Base-by-base conservation (phyloP, 208 protist species). In the Trypanosoma brucei region DNA sequence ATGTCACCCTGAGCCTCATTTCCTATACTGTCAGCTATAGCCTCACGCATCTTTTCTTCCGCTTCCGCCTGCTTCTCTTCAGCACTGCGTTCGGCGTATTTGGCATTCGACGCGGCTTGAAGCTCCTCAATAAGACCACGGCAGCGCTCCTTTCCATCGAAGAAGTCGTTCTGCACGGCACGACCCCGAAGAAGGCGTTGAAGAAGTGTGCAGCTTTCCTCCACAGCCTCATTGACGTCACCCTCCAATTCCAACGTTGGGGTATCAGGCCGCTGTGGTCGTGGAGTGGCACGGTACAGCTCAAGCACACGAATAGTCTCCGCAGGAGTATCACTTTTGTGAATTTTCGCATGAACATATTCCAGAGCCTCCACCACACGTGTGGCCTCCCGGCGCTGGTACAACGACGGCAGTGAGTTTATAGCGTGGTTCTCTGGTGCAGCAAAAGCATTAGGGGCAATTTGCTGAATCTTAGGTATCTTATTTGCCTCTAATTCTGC, bases 81-180 rank as follows among this genome's bases (percentile, higher is more conserved):
- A 1, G 55, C 55, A 55, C 62, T 76, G 58, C 58, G 65, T 59
- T 93, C 78, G 30, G 78, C 81, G n/a, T 81, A 78, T 64, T 95
- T 92, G 8, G 88, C 90, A 55, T 86, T 83, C 13, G 84, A 92
- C 34, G 90, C 93, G 1, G 87, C 89, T 80, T 96, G 91, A 65
- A 97, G 68, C 65, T 97, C 93, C 55, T 88, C 81, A 50, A 97
- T 97, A 42, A 97, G 86, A 9, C 88, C 91, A 51, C 86, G 79
- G 72, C 91, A 95, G 11, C 93, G 81, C 72, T 96, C 93, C 55
- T 95, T 94, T 22, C 93, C 93, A 54, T 97, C 93, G 69, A 94
- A 96, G 79, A 96, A 95, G 74, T 94, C 88, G 67, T 95, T 96
- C 77, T 97, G 91, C 50, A 94, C 92, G 2, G 93, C 89, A 42